Evolutionary conservation across 345 rosid genomes (phyloP).

Genomic region (Nephelium lappaceum): DNA sequence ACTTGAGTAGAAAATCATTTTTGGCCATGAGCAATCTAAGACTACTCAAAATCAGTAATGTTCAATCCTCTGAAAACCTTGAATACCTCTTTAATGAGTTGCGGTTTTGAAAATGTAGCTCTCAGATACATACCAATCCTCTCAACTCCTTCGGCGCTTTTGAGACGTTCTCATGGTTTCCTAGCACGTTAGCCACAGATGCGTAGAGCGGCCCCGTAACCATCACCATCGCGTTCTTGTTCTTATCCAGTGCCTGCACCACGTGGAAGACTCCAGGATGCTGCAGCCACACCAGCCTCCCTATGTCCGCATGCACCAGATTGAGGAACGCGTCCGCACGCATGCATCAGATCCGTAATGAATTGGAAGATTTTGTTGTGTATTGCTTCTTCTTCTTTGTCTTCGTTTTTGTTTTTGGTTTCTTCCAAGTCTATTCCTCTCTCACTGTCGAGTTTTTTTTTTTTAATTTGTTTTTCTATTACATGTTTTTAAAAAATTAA

Average conservation of each 20-base stretch:
- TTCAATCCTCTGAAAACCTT: too few relatives aligned
- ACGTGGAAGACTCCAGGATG: conserved; percentile 98
- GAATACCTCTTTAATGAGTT: too few relatives aligned
- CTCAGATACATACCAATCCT: conserved; percentile 69
- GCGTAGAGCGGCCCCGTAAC: conserved; percentile 95
- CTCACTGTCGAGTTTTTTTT: neutral
- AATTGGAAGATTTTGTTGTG: too few relatives aligned
- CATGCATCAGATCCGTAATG: conserved; percentile 68
- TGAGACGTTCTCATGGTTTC: conserved; percentile 73
- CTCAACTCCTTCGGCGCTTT: conserved; percentile 87
- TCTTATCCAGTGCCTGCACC: conserved; percentile 95
- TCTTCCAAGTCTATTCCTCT: neutral
- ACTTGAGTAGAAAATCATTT: too few relatives aligned
- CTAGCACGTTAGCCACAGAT: conserved; percentile 85
- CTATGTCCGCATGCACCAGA: conserved; percentile 81
- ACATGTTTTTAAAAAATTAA: too few relatives aligned
- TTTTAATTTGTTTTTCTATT: neutral
- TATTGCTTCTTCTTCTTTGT: too few relatives aligned
- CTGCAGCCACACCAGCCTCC: conserved; percentile 77
- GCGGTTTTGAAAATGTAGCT: neutral
- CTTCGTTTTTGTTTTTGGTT: too few relatives aligned
- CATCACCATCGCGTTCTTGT: conserved; percentile 91
- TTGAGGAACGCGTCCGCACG: conserved; percentile 83
- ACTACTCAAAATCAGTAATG: too few relatives aligned
- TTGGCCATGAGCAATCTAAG: too few relatives aligned